Percentiles rank a stretch among this genome's conserved stretches.
These are phyloP conservation scores for Gracilaria vermiculophylla DNA, from an alignment of 23 red algal species.

Conservation along the genomic window DNA sequence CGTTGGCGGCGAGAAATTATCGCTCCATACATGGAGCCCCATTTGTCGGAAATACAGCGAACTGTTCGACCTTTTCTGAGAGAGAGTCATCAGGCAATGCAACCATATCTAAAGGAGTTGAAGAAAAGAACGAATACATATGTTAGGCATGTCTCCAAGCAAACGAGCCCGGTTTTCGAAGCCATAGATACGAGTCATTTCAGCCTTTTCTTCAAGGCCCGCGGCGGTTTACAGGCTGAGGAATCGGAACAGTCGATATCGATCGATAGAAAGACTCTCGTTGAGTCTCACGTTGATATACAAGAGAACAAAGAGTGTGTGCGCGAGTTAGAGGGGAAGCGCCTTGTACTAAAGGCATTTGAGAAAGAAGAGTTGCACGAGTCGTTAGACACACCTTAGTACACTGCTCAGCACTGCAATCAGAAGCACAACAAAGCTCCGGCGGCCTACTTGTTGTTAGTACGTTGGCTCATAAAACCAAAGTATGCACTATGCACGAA, in stretches of 20 bases:
- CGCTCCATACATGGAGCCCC: conserved; percentile 16
- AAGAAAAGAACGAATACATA: neutral
- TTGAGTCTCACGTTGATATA: neutral
- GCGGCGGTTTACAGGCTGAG: neutral
- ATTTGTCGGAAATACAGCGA: conserved; percentile 8
- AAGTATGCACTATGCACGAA: neutral
- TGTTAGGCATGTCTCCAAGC: neutral
- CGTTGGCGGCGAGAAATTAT: neutral
- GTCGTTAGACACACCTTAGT: neutral
- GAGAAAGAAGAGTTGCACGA: neutral
- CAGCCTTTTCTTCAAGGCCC: neutral
- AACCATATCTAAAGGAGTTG: neutral
- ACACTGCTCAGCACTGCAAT: too few relatives aligned
- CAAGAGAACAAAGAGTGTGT: neutral
- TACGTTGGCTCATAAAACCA: neutral
- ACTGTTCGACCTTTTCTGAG: neutral
- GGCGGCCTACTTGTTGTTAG: neutral
- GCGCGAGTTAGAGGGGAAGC: neutral
- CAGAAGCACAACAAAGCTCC: too few relatives aligned
- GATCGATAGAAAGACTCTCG: neutral
- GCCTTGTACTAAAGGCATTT: neutral
- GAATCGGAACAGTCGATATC: neutral
- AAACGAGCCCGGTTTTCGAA: neutral
- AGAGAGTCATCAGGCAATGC: neutral
- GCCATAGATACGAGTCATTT: neutral